Conservation (phyloP, 129 eudicot genomes). For the Silybum marianum region DNA sequence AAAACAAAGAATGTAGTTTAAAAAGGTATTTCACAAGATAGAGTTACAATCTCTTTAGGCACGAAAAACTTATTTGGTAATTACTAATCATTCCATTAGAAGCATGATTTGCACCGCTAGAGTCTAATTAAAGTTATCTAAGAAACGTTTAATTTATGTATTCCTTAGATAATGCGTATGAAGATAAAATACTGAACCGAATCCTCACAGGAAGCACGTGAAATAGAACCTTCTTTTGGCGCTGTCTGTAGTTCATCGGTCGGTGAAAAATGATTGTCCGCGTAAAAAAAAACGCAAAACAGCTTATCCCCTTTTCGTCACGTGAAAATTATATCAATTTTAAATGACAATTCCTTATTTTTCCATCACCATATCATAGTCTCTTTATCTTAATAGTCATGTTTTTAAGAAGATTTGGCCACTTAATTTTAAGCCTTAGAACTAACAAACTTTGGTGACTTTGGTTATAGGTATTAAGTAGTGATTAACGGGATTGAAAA, state of each 20-base stretch:
- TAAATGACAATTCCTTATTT: background rate
- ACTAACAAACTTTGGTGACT: background rate
- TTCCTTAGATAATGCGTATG: background rate
- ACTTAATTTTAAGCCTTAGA: background rate
- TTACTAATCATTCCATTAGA: background rate
- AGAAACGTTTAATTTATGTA: constrained; percentile 7
- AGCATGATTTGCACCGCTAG: background rate
- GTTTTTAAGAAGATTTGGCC: background rate
- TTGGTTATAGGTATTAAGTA: no score
- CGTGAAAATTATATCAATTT: background rate
- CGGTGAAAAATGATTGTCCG: background rate
- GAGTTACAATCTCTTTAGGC: background rate
- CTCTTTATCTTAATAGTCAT: background rate
- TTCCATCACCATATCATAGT: background rate
- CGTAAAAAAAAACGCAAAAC: background rate
- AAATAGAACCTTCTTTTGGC: constrained; percentile 1
- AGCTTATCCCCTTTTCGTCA: background rate
- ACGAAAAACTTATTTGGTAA: constrained; percentile 25
- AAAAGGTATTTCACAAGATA: constrained; percentile 2
- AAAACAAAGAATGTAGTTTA: background rate
- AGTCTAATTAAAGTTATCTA: background rate
- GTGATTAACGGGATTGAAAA: no score
- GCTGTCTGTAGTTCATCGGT: background rate
- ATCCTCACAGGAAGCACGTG: constrained; percentile 10
- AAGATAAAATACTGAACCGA: background rate